A percentile compares a stretch with the other conserved stretches of the same genome.
Evolutionary conservation across 2,329 filamentous ascomycete genomes (phyloP).

Genomic region (Elsinoe fawcettii): DNA sequence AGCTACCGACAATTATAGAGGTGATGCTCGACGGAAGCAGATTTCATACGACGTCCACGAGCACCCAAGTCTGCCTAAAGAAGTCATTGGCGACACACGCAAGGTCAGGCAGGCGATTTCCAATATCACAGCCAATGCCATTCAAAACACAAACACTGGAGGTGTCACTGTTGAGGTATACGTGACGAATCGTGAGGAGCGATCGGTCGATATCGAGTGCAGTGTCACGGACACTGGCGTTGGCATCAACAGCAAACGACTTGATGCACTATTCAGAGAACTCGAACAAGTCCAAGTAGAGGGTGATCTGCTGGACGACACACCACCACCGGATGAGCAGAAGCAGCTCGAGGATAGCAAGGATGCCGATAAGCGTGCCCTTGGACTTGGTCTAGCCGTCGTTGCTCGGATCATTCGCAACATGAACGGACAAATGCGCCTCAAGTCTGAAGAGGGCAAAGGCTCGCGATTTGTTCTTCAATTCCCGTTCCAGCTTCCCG

Average conservation of each 20-base stretch:
- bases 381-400: slow-evolving; percentile 78
- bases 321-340: slow-evolving; percentile 25
- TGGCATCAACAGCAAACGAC: slow-evolving; percentile 51
- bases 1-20: slow-evolving; percentile 64
- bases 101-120: slow-evolving; percentile 74
- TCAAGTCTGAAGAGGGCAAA: slow-evolving; percentile 75
- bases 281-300: slow-evolving; percentile 57
- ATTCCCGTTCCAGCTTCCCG: slow-evolving; percentile 63
- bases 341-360: slow-evolving; percentile 27
- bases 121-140: slow-evolving; percentile 77
- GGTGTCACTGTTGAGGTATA: slow-evolving; percentile 64
- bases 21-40: slow-evolving; percentile 67
- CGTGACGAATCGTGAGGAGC: slow-evolving; percentile 46
- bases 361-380: slow-evolving; percentile 38
- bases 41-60: slow-evolving; percentile 62
- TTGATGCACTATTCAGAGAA: slow-evolving; percentile 55
- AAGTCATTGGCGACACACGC: slow-evolving; percentile 70
- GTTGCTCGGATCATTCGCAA: slow-evolving; percentile 83
- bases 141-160: slow-evolving; percentile 66
- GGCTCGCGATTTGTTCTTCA: slow-evolving; percentile 77
- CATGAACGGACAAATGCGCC: slow-evolving; percentile 77
- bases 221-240: slow-evolving; percentile 66
- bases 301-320: slow-evolving; percentile 40
- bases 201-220: slow-evolving; percentile 62
- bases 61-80: slow-evolving; percentile 59